These are phyloP conservation scores for Copromyces sp. DNA, from an alignment of 495 filamentous ascomycete genomes.

Conservation along the genomic window DNA sequence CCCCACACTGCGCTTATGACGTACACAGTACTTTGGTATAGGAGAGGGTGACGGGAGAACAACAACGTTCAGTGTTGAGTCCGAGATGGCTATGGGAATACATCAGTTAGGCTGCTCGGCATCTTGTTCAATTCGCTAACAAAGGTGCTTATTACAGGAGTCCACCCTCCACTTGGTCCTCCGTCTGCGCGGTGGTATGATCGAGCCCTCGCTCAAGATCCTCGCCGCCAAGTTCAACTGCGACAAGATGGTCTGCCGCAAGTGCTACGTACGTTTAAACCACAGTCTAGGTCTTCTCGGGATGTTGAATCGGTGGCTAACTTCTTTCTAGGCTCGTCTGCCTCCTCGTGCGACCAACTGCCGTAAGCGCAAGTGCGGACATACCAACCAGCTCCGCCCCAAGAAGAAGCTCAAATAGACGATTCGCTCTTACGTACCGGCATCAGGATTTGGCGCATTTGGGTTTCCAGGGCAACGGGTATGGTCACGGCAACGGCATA, in stretches of 20 bases:
- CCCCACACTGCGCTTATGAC: background rate
- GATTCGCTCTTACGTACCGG: constrained; percentile 16
- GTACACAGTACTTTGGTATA: background rate
- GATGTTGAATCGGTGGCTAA: constrained; percentile 6
- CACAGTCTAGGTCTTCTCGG: background rate
- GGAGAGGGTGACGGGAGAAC: background rate
- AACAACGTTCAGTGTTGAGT: no score
- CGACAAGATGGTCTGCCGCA: constrained; percentile 99
- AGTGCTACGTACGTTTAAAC: constrained; percentile 77
- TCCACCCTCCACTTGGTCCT: constrained; percentile 98
- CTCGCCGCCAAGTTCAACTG: constrained; percentile 99
- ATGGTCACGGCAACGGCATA: background rate
- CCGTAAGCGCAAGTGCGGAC: constrained; percentile 99
- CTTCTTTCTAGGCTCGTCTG: constrained; percentile 63
- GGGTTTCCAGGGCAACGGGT: constrained; percentile 14
- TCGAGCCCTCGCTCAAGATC: constrained; percentile 97
- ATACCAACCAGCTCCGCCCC: constrained; percentile 98
- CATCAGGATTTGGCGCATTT: constrained; percentile 32
- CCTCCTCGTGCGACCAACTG: constrained; percentile 98
- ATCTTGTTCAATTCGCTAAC: constrained; percentile 3
- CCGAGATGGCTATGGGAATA: background rate
- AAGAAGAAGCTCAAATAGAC: constrained; percentile 99
- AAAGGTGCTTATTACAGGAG: constrained; percentile 48
- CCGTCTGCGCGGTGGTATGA: constrained; percentile 98
- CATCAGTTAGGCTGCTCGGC: background rate